These are phyloP conservation scores for Kodamaea nitidulidarum DNA, from an alignment of 805 yeast species.

Conservation along the genomic window DNA sequence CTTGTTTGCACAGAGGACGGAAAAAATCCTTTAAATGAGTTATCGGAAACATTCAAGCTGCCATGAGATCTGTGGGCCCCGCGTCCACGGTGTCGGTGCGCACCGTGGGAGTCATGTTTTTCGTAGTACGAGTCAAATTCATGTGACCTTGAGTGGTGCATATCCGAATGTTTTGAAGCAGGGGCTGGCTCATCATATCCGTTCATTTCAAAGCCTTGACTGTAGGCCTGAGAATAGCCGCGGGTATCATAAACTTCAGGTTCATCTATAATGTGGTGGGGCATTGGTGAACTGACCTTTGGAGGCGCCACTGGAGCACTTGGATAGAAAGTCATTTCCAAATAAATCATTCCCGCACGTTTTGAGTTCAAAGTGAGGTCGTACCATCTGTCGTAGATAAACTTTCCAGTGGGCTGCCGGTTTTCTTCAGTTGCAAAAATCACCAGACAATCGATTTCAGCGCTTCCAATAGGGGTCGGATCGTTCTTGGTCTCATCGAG, in stretches of 20 bases:
- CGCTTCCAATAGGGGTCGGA: conserved; percentile 83
- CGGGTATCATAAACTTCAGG: not conserved
- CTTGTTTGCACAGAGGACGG: not conserved
- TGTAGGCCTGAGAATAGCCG: not conserved
- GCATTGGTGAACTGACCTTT: conserved; percentile 16
- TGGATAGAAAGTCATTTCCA: conserved; percentile 92
- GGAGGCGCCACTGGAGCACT: conserved; percentile 42
- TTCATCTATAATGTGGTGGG: conserved; percentile 6
- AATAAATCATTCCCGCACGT: conserved; percentile 81
- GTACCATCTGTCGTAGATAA: conserved; percentile 87
- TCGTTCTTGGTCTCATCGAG: conserved; percentile 81
- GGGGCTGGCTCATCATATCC: not conserved
- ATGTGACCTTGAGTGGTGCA: not conserved
- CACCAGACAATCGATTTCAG: conserved; percentile 70
- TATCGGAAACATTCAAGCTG: not conserved
- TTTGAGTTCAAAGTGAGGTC: conserved; percentile 60
- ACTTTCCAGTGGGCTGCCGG: conserved; percentile 44
- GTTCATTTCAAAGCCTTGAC: not conserved
- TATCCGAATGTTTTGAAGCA: no score
- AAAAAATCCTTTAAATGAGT: conserved; percentile 1
- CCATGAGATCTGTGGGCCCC: not conserved
- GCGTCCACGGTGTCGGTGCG: not conserved
- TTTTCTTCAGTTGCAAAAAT: conserved; percentile 56
- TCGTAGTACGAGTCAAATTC: not conserved
- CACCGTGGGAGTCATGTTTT: not conserved